A percentile compares a stretch with the other conserved stretches of the same genome.
Conservation (phyloP, 345 rosid genomes). For the Gossypium sturtianum region DNA sequence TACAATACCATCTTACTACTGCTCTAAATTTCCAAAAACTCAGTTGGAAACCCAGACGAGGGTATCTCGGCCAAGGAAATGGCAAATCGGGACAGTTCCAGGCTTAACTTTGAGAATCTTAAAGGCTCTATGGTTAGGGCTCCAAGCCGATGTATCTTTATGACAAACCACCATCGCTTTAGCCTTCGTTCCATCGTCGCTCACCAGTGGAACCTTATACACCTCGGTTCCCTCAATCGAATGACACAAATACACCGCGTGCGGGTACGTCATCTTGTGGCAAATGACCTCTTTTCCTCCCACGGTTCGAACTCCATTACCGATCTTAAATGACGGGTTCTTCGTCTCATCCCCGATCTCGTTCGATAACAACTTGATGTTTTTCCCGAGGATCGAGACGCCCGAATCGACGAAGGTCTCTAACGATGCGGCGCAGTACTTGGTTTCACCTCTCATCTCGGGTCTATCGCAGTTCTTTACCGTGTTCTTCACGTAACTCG, state of each 20-base stretch:
- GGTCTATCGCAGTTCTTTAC: conserved; percentile 56
- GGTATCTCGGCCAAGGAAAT: conserved; percentile 60
- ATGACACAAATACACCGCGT: conserved; percentile 77
- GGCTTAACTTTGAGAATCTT: conserved; percentile 60
- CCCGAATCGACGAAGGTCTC: conserved; percentile 69
- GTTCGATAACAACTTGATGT: conserved; percentile 41
- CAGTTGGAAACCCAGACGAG: conserved; percentile 47
- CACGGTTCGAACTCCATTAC: conserved; percentile 31
- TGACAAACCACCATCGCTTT: conserved; percentile 74
- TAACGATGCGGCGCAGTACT: conserved; percentile 64
- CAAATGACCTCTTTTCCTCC: conserved; percentile 47
- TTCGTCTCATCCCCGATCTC: conserved; percentile 35
- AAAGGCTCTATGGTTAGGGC: conserved; percentile 65
- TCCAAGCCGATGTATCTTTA: conserved; percentile 70
- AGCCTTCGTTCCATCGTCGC: conserved; percentile 46
- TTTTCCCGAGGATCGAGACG: conserved; percentile 53
- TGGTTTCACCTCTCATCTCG: conserved; percentile 62
- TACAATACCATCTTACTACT: neutral
- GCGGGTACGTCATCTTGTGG: conserved; percentile 68
- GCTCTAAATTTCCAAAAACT: neutral
- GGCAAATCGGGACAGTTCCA: conserved; percentile 57
- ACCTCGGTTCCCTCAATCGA: conserved; percentile 40
- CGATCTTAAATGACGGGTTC: conserved; percentile 42
- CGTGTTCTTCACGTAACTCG: conserved; percentile 44
- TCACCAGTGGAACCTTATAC: conserved; percentile 52